Base-by-base conservation (phyloP, 495 filamentous ascomycete species). In the Hypoxylon rickii region DNA sequence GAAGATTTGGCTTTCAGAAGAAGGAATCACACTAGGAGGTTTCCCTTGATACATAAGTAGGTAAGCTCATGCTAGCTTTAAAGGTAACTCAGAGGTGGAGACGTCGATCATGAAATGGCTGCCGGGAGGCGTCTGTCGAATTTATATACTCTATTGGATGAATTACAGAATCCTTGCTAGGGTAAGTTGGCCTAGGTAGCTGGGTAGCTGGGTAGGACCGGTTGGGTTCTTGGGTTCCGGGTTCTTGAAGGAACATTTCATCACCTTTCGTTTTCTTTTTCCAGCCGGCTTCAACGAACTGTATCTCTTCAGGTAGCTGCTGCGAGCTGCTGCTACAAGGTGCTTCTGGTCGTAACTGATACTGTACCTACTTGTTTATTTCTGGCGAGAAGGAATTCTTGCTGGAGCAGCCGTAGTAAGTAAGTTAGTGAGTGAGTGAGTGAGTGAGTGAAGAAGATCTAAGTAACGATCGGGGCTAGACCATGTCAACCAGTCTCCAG, bases 61-160 rank as follows among this genome's bases (percentile, higher is more conserved):
- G 51, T 58, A 57, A 51, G 32, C 45, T 46, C 29, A 29, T 22
- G 51, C 24, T 45, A 41, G 7, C 34, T n/a, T 55, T 19, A 46
- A 57, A 20, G 48, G 49, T 37, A 53, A 51, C 42, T 37, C 44
- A 59, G 51, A 44, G 51, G 65, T 68, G 65, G 65, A 63, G 62
- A 66, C 58, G 65, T 66, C 58, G 65, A 68, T 66, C 62, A 55
- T 53, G 42, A 51, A 31, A 48, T 42, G 46, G 51, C 46, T 51
- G 51, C 51, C 65, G 65, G 55, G 62, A 68, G 55, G 65, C 65
- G 65, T 52, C 55, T 49, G 49, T 63, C 32, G 58, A 66, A 60
- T 59, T 17, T 59, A 56, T 61, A 68, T 68, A 65, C 58, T 60
- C 52, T 63, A 45, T 51, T 56, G 51, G 58, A 51, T 33, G 45